Evolutionary conservation across 805 yeast species (phyloP), one percentile per base, ranked within the genome.

Genomic region (Alloascoidea africana): DNA sequence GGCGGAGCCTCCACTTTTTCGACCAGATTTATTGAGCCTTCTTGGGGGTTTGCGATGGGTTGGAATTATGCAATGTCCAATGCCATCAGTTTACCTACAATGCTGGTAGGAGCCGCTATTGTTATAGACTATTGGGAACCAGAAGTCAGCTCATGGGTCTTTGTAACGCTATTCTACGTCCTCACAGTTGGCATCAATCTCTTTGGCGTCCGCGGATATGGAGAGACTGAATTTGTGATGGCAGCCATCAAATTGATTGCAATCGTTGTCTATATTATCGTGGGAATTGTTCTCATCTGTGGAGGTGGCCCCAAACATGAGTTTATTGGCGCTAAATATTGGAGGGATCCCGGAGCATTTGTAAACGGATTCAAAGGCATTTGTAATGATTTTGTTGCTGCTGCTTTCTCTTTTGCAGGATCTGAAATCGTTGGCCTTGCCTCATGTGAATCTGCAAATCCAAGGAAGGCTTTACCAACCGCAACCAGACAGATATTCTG

Each of bases 401-500:
- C 84, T 14, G 80, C 81, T 1, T 78, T 70, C 47, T 68, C 71
- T 39, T 71, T 70, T 46, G 72, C 77, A 23, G 84, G 84, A 44
- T 65, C 78, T 16, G 84, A 76, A 52, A 59, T 76, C 46, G 70
- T 68, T 33, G 78, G 81, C 36, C 60, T 78, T 36, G 75, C 82
- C 14, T 76, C 83, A 18, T 81, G 83, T 4, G 85, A 78, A 53
- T 59, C 79, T 15, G 65, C 57, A 35, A 69, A 77, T 51, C 84
- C 85, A 37, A 61, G 79, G 47, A 62, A 59, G 36, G 55, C 76
- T 8, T 63, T 76, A 39, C 84, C 84, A 34, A 65, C 65, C 40
- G 83, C 85, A 35, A 70, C 76, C 40, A 76, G 76, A 53, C 83
- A 78, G 54, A 79, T 76, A 1, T 76, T 79, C 55, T 77, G 84